Percentiles rank a stretch among this genome's conserved stretches.
These are phyloP conservation scores for Orobanche coerulescens DNA, from an alignment of 257 asterid species.

Conservation along the genomic window DNA sequence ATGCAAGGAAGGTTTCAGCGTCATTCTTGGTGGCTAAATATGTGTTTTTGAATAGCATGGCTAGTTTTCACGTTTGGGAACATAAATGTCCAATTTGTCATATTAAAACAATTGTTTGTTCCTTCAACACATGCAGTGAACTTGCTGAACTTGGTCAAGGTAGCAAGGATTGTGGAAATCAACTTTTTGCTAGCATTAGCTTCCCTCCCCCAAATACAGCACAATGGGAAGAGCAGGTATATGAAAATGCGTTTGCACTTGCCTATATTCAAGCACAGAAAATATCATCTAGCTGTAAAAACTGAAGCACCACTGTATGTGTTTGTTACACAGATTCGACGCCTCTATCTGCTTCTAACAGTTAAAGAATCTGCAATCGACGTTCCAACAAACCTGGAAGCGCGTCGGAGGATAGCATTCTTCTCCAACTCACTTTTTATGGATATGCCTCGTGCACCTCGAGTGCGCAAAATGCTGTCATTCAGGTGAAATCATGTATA, in stretches of 20 bases:
- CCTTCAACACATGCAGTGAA: conserved; percentile 46
- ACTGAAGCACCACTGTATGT: neutral
- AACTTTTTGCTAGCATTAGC: conserved; percentile 66
- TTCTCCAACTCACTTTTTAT: conserved; percentile 90
- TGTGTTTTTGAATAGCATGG: too few species aligned
- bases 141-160: conserved; percentile 72
- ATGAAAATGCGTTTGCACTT: conserved; percentile 11
- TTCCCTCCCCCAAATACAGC: conserved; percentile 84
- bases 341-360: conserved; percentile 90
- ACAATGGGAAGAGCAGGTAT: conserved; percentile 98
- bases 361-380: conserved; percentile 91
- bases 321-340: conserved; percentile 57
- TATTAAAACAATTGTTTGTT: too few species aligned
- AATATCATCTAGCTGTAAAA: conserved; percentile 12
- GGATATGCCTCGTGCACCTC: conserved; percentile 98
- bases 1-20: too few species aligned
- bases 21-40: too few species aligned
- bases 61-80: too few species aligned
- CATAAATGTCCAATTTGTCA: too few species aligned
- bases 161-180: conserved; percentile 80
- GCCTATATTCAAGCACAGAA: neutral
- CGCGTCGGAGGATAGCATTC: conserved; percentile 86
- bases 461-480: conserved; percentile 96
- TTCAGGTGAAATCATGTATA: conserved; percentile 48
- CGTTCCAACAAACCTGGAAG: conserved; percentile 94